These are phyloP conservation scores for Crepidotus variabilis DNA, from an alignment of 768 basidiomycete genomes.

Conservation along the genomic window DNA sequence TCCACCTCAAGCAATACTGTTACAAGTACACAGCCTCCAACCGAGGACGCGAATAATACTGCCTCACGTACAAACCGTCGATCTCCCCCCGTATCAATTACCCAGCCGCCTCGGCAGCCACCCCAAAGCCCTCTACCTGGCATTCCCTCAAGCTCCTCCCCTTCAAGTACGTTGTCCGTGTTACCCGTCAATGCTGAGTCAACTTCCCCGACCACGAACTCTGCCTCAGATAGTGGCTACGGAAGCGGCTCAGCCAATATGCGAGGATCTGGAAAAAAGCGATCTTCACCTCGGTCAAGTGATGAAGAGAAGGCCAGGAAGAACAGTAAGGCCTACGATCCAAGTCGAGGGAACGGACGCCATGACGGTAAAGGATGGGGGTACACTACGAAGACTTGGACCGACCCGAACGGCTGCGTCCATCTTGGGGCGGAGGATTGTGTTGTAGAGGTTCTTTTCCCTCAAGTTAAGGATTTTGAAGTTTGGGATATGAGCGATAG, in stretches of 20 bases:
- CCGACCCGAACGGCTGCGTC: slow-evolving; percentile 18
- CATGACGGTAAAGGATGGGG: slow-evolving; percentile 3
- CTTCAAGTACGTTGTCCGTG: background rate
- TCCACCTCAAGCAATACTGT: too few relatives aligned
- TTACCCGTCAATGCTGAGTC: background rate
- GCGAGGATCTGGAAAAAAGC: background rate
- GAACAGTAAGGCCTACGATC: background rate
- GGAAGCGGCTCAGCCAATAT: background rate
- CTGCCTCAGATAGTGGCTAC: background rate
- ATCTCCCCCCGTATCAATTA: background rate
- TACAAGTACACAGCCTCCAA: too few relatives aligned
- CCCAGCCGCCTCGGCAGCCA: background rate
- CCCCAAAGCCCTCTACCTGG: background rate
- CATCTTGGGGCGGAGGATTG: slow-evolving; percentile 26
- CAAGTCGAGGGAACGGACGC: background rate
- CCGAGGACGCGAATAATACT: background rate
- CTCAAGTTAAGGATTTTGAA: slow-evolving; percentile 27
- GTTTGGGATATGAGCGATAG: slow-evolving; percentile 32
- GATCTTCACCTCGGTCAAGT: background rate
- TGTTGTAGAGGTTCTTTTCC: slow-evolving; percentile 24
- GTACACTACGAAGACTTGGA: background rate
- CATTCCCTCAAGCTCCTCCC: background rate
- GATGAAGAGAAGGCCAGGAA: background rate
- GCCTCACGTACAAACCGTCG: background rate
- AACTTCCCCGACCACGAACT: background rate